Evolutionary conservation across 2,329 filamentous ascomycete species (phyloP).

Genomic region (Biscogniauxia mediterranea): DNA sequence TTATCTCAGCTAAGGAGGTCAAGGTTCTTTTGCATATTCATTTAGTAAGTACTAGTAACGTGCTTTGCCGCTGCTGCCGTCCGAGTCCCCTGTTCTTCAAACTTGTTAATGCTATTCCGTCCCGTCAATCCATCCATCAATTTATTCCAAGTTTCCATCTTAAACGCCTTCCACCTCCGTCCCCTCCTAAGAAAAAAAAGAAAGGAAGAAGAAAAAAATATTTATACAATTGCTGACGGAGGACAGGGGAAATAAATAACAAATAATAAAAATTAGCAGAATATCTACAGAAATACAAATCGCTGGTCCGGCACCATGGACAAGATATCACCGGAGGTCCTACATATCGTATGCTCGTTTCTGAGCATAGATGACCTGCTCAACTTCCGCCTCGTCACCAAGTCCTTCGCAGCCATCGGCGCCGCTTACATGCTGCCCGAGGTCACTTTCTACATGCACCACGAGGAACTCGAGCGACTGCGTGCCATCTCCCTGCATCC

Average conservation of each 20-base stretch:
- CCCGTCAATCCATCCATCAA: no score
- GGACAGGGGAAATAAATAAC: no score
- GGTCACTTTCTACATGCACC: constrained; percentile 27
- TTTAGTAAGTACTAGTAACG: background rate
- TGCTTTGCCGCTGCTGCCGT: background rate
- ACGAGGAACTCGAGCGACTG: constrained; percentile 25
- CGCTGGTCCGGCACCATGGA: constrained; percentile 14
- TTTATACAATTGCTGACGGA: no score
- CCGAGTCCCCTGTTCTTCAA: background rate
- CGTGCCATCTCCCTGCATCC: constrained; percentile 24
- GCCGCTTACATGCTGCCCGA: constrained; percentile 41
- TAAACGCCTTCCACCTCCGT: background rate
- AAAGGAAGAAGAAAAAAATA: no score
- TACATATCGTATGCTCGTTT: constrained; percentile 27
- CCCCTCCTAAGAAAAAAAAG: background rate
- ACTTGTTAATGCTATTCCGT: background rate
- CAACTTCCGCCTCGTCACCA: constrained; percentile 27
- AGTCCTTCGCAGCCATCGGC: constrained; percentile 23
- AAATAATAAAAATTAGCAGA: no score
- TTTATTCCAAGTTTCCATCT: no score
- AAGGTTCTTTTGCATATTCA: background rate
- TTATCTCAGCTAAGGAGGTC: background rate
- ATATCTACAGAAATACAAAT: no score
- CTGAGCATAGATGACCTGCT: constrained; percentile 24
- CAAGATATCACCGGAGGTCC: constrained; percentile 24